phyloP scores from a whole-genome alignment of 2,329 filamentous ascomycete genomes.

The Xylaria sp. region DNA sequence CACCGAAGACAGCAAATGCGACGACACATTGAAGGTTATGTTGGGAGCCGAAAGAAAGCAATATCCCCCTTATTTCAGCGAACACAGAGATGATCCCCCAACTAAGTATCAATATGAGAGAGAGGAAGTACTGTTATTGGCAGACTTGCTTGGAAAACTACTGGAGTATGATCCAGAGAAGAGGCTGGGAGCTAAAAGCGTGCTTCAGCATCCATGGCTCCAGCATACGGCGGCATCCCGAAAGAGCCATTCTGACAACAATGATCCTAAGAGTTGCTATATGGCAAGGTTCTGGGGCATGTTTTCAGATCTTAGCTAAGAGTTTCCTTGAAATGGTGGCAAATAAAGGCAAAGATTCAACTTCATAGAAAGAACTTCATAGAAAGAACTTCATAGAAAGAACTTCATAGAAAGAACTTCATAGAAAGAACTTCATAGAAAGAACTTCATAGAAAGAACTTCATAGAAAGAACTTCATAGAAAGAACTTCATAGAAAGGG shows the following conservation, averaged over 20 bases:
- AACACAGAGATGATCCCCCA: background rate
- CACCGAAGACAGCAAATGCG: background rate
- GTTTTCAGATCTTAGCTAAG: background rate
- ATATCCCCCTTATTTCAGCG: background rate
- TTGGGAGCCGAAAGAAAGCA: background rate
- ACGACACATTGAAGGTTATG: background rate
- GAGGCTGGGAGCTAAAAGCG: background rate
- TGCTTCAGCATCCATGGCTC: constrained; percentile 33
- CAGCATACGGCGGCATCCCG: background rate
- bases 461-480: too few relatives aligned
- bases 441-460: too few relatives aligned
- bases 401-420: too few relatives aligned
- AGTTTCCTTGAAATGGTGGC: background rate
- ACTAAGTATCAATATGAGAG: background rate
- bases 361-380: too few relatives aligned
- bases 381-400: too few relatives aligned
- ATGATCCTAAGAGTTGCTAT: background rate
- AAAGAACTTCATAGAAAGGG: too few relatives aligned
- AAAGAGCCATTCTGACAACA: background rate
- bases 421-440: too few relatives aligned
- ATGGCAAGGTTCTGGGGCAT: background rate
- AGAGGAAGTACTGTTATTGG: constrained; percentile 11
- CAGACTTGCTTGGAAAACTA: constrained; percentile 26
- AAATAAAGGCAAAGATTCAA: too few relatives aligned
- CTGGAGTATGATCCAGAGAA: constrained; percentile 22